Conservation (phyloP, 1,284 basidiomycete species). For the Boletus smithii region DNA sequence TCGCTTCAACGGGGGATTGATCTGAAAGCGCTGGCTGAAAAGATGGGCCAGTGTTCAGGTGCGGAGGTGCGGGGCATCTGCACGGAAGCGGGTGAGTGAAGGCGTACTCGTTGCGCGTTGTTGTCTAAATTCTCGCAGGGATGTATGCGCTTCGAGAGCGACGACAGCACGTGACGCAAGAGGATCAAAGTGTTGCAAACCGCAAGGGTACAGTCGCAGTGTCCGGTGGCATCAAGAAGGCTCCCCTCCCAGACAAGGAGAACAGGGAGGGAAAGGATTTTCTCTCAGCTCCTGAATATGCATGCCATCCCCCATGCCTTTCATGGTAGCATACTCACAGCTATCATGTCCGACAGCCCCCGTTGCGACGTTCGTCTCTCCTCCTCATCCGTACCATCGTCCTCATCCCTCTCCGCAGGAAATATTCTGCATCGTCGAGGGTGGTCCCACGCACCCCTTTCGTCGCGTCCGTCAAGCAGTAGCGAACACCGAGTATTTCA, state of each 20-base stretch:
- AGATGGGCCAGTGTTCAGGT: constrained; percentile 99
- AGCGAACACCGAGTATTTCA: constrained; percentile 40
- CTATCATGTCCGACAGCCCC: constrained; percentile 46
- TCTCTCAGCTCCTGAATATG: constrained; percentile 42
- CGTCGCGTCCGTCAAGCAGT: constrained; percentile 54
- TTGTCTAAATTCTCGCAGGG: constrained; percentile 53
- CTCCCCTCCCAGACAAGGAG: constrained; percentile 39
- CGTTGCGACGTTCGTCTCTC: constrained; percentile 44
- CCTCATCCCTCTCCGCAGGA: constrained; percentile 38
- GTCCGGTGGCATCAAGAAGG: constrained; percentile 68
- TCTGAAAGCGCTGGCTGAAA: constrained; percentile 90
- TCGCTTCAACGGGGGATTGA: constrained; percentile 97
- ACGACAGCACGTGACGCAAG: constrained; percentile 95
- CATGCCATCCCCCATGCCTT: constrained; percentile 51
- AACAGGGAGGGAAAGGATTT: constrained; percentile 23
- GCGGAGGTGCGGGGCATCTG: constrained; percentile 98
- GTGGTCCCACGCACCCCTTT: constrained; percentile 49
- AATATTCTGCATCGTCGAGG: constrained; percentile 56
- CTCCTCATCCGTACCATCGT: background rate
- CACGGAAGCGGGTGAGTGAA: constrained; percentile 85
- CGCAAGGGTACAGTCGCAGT: constrained; percentile 70
- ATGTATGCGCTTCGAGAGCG: constrained; percentile 98
- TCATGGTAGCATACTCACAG: constrained; percentile 48
- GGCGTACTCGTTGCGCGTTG: too few species aligned
- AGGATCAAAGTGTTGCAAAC: too few species aligned